These are phyloP conservation scores for Candida jianshihensis DNA, from an alignment of 805 yeast genomes.

Conservation along the genomic window DNA sequence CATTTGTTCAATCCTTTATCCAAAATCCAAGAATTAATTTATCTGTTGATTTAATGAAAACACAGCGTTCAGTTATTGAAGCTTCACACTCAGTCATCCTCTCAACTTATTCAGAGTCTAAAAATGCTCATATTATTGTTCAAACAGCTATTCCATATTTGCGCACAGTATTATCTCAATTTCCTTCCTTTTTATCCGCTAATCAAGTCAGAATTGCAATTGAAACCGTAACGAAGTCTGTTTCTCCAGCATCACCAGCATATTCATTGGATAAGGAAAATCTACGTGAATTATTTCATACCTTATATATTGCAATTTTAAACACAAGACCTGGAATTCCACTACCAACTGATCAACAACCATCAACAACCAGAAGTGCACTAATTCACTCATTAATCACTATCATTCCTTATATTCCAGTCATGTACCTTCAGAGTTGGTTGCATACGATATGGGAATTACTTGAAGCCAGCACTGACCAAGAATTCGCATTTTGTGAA, in stretches of 20 bases:
- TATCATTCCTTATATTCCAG: constrained; percentile 46
- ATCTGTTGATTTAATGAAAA: constrained; percentile 5
- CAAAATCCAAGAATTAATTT: constrained; percentile 6
- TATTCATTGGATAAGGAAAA: constrained; percentile 23
- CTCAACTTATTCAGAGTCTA: constrained; percentile 22
- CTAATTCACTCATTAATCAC: constrained; percentile 39
- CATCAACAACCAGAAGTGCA: constrained; percentile 39
- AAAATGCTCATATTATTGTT: constrained; percentile 17
- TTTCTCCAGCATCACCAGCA: constrained; percentile 30
- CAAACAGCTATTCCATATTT: constrained; percentile 33
- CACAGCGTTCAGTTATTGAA: constrained; percentile 38
- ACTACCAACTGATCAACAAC: constrained; percentile 15
- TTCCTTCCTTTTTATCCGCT: constrained; percentile 47
- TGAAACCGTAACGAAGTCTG: constrained; percentile 43
- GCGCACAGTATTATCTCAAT: constrained; percentile 42
- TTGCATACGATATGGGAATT: constrained; percentile 35
- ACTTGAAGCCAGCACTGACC: constrained; percentile 25
- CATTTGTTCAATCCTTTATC: constrained; percentile 20
- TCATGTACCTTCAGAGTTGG: constrained; percentile 38
- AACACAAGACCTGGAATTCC: constrained; percentile 27
- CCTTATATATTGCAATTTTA: constrained; percentile 35
- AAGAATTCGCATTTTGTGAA: constrained; percentile 34
- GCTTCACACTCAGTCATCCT: constrained; percentile 58
- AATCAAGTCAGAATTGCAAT: constrained; percentile 51
- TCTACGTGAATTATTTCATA: constrained; percentile 32